phyloP scores from a whole-genome alignment of 2,329 filamentous ascomycete species.

The Alternaria sp. region DNA sequence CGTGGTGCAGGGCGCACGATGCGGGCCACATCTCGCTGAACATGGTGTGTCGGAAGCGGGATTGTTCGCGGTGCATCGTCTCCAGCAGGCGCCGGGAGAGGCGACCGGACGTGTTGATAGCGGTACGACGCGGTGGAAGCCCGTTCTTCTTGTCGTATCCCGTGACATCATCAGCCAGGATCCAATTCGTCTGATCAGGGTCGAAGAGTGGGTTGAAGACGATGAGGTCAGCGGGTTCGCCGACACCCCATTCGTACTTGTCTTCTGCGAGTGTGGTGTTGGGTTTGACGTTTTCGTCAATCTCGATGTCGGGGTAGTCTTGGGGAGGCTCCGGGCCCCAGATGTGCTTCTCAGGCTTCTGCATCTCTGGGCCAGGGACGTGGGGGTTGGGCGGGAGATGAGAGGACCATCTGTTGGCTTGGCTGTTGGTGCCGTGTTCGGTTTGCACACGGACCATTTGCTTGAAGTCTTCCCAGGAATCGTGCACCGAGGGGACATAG shows the following conservation, averaged over 20 bases:
- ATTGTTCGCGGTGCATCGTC: constrained; percentile 79
- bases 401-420: constrained; percentile 55
- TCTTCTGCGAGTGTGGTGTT: constrained; percentile 65
- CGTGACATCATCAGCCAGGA: constrained; percentile 73
- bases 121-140: constrained; percentile 71
- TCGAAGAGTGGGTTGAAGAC: constrained; percentile 81
- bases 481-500: constrained; percentile 76
- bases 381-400: constrained; percentile 53
- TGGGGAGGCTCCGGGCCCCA: constrained; percentile 58
- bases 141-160: constrained; percentile 67
- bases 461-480: constrained; percentile 75
- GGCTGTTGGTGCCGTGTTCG: constrained; percentile 59
- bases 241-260: constrained; percentile 70
- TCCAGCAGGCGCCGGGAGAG: constrained; percentile 71
- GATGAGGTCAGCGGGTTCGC: constrained; percentile 77
- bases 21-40: constrained; percentile 83
- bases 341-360: constrained; percentile 56
- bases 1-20: constrained; percentile 74
- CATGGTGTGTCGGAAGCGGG: constrained; percentile 73
- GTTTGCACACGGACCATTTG: constrained; percentile 70
- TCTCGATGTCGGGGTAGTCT: constrained; percentile 59
- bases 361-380: constrained; percentile 50
- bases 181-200: constrained; percentile 74
- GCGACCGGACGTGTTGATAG: constrained; percentile 76
- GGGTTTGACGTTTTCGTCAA: constrained; percentile 62